A percentile compares a stretch with the other conserved stretches of the same genome.
Conservation (phyloP, 164 flowering plant genomes). For the Annona cherimola region DNA sequence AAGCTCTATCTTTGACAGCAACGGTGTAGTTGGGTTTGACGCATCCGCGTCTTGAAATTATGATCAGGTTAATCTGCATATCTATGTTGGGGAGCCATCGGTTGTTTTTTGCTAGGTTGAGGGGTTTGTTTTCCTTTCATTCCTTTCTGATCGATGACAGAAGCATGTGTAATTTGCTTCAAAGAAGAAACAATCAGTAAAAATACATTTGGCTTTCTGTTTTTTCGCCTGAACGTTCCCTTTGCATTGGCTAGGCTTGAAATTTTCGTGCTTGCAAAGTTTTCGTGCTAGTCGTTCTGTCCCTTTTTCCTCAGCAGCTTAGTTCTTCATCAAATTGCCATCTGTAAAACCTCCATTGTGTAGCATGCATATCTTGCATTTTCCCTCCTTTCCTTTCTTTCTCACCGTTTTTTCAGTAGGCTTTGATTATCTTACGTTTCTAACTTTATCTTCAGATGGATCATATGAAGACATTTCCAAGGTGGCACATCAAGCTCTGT, state of each 20-base stretch:
- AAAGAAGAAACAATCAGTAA: neutral
- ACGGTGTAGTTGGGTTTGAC: neutral
- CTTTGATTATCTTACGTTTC: neutral
- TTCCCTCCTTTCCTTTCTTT: neutral
- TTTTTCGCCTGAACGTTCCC: too few relatives aligned
- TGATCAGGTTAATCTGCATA: neutral
- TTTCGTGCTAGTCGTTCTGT: neutral
- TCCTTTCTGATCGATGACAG: neutral
- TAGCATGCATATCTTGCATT: neutral
- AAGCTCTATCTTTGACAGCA: neutral
- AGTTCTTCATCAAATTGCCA: neutral
- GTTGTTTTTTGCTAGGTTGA: too few relatives aligned
- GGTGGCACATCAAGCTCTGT: slow-evolving; percentile 10
- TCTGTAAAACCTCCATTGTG: neutral
- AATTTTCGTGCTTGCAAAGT: neutral
- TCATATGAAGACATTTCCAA: neutral
- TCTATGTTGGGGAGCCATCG: neutral
- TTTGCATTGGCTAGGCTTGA: neutral
- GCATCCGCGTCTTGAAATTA: neutral
- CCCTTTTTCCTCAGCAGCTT: neutral
- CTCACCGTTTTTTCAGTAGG: neutral
- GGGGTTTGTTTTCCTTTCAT: too few relatives aligned
- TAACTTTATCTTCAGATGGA: neutral
- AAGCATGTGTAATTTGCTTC: neutral
- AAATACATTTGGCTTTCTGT: neutral